Base-by-base conservation (phyloP, 768 basidiomycete genomes). In the Macrolepiota fuliginosa region DNA sequence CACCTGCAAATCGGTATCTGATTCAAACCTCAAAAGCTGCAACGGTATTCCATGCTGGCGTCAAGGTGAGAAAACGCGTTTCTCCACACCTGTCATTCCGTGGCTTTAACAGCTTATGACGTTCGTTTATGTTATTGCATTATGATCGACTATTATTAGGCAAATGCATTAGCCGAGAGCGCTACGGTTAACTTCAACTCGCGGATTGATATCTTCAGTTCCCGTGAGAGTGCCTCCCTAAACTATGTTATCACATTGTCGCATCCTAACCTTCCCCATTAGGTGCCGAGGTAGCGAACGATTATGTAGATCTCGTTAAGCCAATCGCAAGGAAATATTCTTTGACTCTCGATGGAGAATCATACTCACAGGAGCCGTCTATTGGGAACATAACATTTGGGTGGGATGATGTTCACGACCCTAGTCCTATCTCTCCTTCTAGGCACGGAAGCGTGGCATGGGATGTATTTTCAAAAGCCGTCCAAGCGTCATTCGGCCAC, bases 21-120 rank as follows among this genome's bases (percentile, higher is more conserved):
- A 62, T 73, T 19, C 72, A 73, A 51, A 73, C 72, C 0, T 71
- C 70, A 0, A 73, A 73, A 58, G 72, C 70, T 7, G 66, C 72
- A 12, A 73, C 72, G 4, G 66, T 71, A 17, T 71, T 71, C 45
- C 60, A 70, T 42, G 72, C 68, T n/a, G 72, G 72, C 4, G 7
- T 73, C 25, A 73, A 73, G 69, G 72, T 69, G 22, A 39, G 65
- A 25, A 37, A 15, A 7, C 39, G n/a, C 39, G 4, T 37, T 40
- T 36, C 37, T 15, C 12, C 7, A 25, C 47, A 45, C 11, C 19
- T 32, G 29, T 7, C 29, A 32, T 42, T 61, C 52, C 40, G 27
- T 40, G 40, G 39, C 35, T n/a, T 50, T 50, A 37, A 10, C 25
- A 19, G 19, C 15, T 25, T 42, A 52, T 52, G 37, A 53, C 50